Base-by-base conservation (phyloP, 176 grass and related monocot species). In the Triticum turgidum region DNA sequence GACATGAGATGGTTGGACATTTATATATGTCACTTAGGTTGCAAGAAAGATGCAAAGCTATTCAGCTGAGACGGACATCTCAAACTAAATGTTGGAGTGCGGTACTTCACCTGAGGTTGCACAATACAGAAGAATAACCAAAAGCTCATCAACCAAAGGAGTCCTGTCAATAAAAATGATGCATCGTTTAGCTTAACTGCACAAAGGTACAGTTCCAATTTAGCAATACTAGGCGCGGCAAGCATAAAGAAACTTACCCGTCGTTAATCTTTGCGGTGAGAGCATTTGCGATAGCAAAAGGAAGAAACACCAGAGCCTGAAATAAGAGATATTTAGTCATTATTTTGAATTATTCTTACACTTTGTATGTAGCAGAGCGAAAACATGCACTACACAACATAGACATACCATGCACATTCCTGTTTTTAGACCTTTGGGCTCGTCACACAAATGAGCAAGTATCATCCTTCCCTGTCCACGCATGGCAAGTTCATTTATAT, bases 401-500 rank as follows among this genome's bases (percentile, higher is more conserved):
- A 96, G 61, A 32, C 64, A 73, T 91, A 99, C 97, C 94, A 94
- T 96, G 87, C 94, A 96, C 94, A 96, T 99, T 82, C 92, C 94
- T 82, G 94, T 94, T 96, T 99, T 99, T 74, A 99, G 88, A 83
- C 97, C 92, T 87, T 88, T 99, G 65, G 97, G 97, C 58, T 99
- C 94, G 3, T 94, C 92, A 62, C 97, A 99, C 58, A 99, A 88
- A 84, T 96, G 97, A 77, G 97, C 94, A 71, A 94, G 88, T 89
- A 99, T 94, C 94, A 99, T 99, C 81, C 97, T 94, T 92, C 94
- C 97, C 97, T 96, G 92, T 86, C 58, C 76, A 91, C 42, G n/a
- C 12, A 91, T 22, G 9, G 3, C 3, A 76, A 65, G n/a, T 81
- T 81, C 22, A 72, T 82, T 82, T 73, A 86, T 61, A 56, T 78